Evolutionary conservation across 768 basidiomycete genomes (phyloP).

Genomic region (Tylopilus plumbeoviolaceoides): DNA sequence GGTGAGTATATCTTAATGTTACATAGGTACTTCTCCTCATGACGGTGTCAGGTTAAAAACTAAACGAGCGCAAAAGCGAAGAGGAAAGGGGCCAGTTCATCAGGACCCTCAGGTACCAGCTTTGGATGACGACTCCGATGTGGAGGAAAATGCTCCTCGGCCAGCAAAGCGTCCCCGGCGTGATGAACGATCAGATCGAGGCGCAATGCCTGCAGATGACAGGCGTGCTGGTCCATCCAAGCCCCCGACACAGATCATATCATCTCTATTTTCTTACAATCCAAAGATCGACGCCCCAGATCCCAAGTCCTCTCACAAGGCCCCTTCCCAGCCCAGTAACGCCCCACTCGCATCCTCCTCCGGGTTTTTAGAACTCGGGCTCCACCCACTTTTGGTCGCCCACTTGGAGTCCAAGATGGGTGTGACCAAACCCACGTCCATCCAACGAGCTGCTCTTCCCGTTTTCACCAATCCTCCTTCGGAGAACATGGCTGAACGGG

Average conservation of each 20-base stretch:
- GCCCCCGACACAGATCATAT: conserved; percentile 63
- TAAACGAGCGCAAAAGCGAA: conserved; percentile 65
- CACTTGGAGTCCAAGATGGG: conserved; percentile 79
- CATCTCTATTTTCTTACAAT: conserved; percentile 85
- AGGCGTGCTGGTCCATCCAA: conserved; percentile 23
- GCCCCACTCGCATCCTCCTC: conserved; percentile 74
- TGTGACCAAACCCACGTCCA: conserved; percentile 83
- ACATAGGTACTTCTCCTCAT: background rate
- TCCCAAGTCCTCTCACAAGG: conserved; percentile 21
- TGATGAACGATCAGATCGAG: conserved; percentile 20
- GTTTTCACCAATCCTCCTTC: conserved; percentile 50
- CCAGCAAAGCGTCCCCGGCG: conserved; percentile 48
- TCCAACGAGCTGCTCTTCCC: conserved; percentile 71
- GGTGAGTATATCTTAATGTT: conserved; percentile 40
- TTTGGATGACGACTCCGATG: conserved; percentile 17
- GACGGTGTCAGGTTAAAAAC: conserved; percentile 56
- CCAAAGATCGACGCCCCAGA: conserved; percentile 56
- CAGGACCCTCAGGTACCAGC: conserved; percentile 12
- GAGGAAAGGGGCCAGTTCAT: conserved; percentile 33
- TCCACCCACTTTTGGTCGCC: conserved; percentile 72
- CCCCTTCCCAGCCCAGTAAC: conserved; percentile 62
- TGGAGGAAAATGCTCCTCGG: conserved; percentile 25
- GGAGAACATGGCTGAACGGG: conserved; percentile 44
- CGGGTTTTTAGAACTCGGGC: conserved; percentile 76
- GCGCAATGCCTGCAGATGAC: conserved; percentile 11